Evolutionary conservation across 108 stramenopile species (phyloP).

Genomic region (Aurantiochytrium sp.): DNA sequence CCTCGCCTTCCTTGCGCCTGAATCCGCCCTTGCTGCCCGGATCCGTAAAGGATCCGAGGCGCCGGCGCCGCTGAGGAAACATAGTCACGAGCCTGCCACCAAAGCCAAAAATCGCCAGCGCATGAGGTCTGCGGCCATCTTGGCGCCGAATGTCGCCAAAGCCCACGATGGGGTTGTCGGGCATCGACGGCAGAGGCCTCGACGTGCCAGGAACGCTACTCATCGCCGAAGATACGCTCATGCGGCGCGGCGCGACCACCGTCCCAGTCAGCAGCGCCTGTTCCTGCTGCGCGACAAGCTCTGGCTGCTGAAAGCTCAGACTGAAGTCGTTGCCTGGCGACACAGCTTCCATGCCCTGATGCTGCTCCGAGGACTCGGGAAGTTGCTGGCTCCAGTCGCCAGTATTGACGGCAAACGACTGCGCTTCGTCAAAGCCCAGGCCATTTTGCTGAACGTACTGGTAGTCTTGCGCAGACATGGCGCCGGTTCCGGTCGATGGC

Average conservation of each 20-base stretch:
- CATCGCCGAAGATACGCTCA: background rate
- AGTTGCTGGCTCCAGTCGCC: background rate
- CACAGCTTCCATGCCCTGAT: too few relatives aligned
- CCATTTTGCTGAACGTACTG: background rate
- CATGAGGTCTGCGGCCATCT: background rate
- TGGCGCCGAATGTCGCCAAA: background rate
- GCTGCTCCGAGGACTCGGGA: too few relatives aligned
- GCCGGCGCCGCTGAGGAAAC: background rate
- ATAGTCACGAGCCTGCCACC: background rate
- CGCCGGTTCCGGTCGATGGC: background rate
- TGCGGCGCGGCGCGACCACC: background rate
- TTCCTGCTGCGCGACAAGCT: background rate
- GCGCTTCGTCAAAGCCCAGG: background rate
- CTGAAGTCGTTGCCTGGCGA: background rate
- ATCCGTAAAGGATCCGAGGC: background rate
- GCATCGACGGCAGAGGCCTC: background rate
- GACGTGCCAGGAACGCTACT: background rate
- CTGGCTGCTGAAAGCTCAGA: background rate
- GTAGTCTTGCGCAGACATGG: background rate
- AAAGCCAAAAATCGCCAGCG: background rate
- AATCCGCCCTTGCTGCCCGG: background rate
- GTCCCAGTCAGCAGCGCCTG: background rate
- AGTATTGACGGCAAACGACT: background rate
- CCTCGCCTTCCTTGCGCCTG: background rate
- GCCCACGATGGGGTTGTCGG: background rate